Evolutionary conservation across 768 basidiomycete species (phyloP).

Genomic region (Exsudoporus frostii): DNA sequence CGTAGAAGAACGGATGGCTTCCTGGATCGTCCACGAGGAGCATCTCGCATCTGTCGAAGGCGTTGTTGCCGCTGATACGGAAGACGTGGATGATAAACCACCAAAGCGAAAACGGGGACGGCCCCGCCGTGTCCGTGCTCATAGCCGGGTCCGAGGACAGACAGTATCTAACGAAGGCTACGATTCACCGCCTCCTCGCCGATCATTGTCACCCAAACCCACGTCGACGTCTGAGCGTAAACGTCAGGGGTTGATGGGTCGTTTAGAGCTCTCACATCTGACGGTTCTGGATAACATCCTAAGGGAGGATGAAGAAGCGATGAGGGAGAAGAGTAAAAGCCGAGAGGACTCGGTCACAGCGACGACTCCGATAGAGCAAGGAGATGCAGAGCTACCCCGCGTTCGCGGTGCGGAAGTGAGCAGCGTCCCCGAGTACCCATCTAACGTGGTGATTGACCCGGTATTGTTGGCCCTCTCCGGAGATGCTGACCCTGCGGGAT

Average conservation of each 20-base stretch:
- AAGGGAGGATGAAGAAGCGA: slow-evolving; percentile 28
- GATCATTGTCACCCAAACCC: not conserved
- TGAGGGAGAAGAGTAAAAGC: slow-evolving; percentile 1
- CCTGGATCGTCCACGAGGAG: slow-evolving; percentile 18
- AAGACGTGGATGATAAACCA: not conserved
- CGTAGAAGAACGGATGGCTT: slow-evolving; percentile 33
- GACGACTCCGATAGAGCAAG: not conserved
- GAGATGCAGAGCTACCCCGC: slow-evolving; percentile 2
- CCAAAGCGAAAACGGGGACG: slow-evolving; percentile 15
- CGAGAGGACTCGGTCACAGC: slow-evolving; percentile 7
- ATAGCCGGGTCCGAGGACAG: not conserved
- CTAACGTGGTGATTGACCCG: slow-evolving; percentile 31
- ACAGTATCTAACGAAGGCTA: not conserved
- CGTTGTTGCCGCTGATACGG: not conserved
- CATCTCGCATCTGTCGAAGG: not conserved
- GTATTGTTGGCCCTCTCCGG: slow-evolving; percentile 27
- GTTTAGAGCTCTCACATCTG: slow-evolving; percentile 32
- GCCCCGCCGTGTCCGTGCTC: not conserved
- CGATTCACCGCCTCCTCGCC: not conserved
- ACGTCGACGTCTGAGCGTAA: not conserved
- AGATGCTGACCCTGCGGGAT: not conserved
- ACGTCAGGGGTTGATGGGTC: slow-evolving; percentile 28
- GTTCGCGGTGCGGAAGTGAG: not conserved
- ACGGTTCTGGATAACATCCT: slow-evolving; percentile 36
- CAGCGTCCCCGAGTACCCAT: not conserved